Percentiles rank a stretch among this genome's conserved stretches.
Evolutionary conservation across 2,329 filamentous ascomycete species (phyloP).

Genomic region (Arthrobotrys conoides): DNA sequence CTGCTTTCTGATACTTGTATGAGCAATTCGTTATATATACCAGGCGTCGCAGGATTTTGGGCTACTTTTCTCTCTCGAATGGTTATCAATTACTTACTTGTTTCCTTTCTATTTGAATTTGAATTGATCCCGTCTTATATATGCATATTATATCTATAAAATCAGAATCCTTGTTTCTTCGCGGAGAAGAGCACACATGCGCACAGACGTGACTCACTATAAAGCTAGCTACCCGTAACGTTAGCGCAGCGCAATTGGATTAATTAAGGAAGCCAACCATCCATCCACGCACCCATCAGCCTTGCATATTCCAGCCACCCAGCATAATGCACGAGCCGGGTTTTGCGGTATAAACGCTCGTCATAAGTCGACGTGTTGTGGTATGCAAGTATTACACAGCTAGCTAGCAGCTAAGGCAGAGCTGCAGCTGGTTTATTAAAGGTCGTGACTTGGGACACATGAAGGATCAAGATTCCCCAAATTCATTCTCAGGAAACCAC

Average conservation of each 20-base stretch:
- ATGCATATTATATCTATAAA: no score
- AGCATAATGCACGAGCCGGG: not conserved
- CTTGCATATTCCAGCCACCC: slow-evolving; percentile 8
- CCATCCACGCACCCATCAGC: not conserved
- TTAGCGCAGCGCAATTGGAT: not conserved
- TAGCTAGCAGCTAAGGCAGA: no score
- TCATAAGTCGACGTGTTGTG: slow-evolving; percentile 15
- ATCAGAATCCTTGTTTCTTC: not conserved
- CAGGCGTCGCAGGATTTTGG: slow-evolving; percentile 53
- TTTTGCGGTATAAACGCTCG: not conserved
- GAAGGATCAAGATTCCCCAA: slow-evolving; percentile 1
- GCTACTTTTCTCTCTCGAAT: slow-evolving; percentile 15
- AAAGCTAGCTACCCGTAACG: not conserved
- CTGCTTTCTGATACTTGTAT: slow-evolving; percentile 32
- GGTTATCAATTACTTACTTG: slow-evolving; percentile 8
- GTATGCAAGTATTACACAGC: slow-evolving; percentile 8
- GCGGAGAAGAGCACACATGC: not conserved
- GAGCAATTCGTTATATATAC: slow-evolving; percentile 56
- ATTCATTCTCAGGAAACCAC: no score
- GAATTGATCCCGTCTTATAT: not conserved
- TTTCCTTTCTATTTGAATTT: not conserved
- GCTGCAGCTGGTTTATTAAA: no score
- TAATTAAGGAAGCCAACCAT: not conserved
- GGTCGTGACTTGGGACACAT: not conserved
- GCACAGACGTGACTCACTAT: slow-evolving; percentile 20